Conservation (phyloP, 179 eudicot genomes). For the Beta macrorhiza region DNA sequence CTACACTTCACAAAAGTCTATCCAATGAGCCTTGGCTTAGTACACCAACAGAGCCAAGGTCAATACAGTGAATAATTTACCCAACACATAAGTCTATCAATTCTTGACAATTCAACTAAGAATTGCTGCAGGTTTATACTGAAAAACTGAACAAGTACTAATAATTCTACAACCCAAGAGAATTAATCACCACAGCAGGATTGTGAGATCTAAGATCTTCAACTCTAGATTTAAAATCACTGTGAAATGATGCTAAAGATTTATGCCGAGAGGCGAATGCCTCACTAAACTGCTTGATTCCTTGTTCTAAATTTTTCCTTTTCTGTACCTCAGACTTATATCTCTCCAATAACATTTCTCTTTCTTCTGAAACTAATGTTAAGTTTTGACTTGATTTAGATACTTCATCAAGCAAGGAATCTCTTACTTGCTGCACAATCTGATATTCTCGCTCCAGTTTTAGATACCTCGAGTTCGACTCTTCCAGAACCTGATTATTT, state of each 20-base stretch:
- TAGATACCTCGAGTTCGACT: constrained; percentile 46
- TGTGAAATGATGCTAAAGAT: constrained; percentile 59
- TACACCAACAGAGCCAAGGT: not conserved
- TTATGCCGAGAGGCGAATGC: constrained; percentile 58
- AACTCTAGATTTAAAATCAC: constrained; percentile 56
- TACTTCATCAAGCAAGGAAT: constrained; percentile 44
- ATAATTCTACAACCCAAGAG: constrained; percentile 47
- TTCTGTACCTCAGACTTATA: constrained; percentile 52
- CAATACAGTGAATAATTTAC: not conserved
- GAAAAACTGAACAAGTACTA: constrained; percentile 1
- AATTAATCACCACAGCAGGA: constrained; percentile 46
- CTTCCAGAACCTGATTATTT: constrained; percentile 51
- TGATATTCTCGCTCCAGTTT: constrained; percentile 58
- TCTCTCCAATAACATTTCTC: constrained; percentile 52
- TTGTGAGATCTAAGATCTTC: constrained; percentile 44
- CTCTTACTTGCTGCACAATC: constrained; percentile 62
- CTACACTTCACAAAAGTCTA: not conserved
- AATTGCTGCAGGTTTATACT: not conserved
- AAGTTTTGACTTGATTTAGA: constrained; percentile 47
- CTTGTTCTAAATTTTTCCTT: constrained; percentile 67
- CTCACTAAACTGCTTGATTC: constrained; percentile 55
- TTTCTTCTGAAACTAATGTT: constrained; percentile 43
- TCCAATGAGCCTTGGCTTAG: not conserved
- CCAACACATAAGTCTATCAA: not conserved
- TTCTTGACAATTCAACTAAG: not conserved